phyloP scores from a whole-genome alignment of 805 yeast genomes.

The Kuraishia capsulata region DNA sequence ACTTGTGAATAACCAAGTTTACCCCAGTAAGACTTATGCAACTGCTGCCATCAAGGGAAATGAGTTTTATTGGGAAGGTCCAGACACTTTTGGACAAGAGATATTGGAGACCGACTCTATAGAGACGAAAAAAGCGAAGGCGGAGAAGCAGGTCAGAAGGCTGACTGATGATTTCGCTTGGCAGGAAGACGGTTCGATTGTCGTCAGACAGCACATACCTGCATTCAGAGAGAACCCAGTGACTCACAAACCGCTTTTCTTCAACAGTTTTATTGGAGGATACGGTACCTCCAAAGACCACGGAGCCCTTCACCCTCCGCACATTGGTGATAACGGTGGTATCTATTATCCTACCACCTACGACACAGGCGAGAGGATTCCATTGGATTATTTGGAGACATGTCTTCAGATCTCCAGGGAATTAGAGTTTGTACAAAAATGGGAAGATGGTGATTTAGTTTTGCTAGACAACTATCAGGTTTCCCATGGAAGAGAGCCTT shows the following conservation, averaged over 20 bases:
- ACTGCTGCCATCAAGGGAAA: neutral
- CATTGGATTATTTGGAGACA: slow-evolving; percentile 11
- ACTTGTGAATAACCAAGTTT: slow-evolving; percentile 17
- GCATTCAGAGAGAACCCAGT: slow-evolving; percentile 3
- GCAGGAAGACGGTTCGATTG: slow-evolving; percentile 11
- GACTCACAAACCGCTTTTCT: slow-evolving; percentile 2
- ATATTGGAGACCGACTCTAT: slow-evolving; percentile 11
- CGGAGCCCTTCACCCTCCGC: neutral
- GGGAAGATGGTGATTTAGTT: slow-evolving; percentile 24
- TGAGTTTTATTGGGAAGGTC: slow-evolving; percentile 12
- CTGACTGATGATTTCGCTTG: slow-evolving; percentile 15
- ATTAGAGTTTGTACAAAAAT: slow-evolving; percentile 18
- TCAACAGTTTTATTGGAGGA: slow-evolving; percentile 3
- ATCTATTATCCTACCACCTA: slow-evolving; percentile 5
- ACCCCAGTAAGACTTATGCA: slow-evolving; percentile 12
- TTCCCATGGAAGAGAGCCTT: slow-evolving; percentile 24
- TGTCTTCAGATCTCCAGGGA: slow-evolving; percentile 11
- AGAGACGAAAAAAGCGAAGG: slow-evolving; percentile 11
- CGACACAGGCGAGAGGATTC: slow-evolving; percentile 14
- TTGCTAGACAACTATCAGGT: slow-evolving; percentile 26
- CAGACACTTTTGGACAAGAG: slow-evolving; percentile 16
- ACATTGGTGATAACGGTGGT: neutral
- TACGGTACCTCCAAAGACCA: neutral
- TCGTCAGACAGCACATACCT: slow-evolving; percentile 11
- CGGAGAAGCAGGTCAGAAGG: slow-evolving; percentile 9